A percentile compares a stretch with the other conserved stretches of the same genome.
These are phyloP conservation scores for Clausena lansium DNA, from an alignment of 345 rosid species.

Conservation along the genomic window DNA sequence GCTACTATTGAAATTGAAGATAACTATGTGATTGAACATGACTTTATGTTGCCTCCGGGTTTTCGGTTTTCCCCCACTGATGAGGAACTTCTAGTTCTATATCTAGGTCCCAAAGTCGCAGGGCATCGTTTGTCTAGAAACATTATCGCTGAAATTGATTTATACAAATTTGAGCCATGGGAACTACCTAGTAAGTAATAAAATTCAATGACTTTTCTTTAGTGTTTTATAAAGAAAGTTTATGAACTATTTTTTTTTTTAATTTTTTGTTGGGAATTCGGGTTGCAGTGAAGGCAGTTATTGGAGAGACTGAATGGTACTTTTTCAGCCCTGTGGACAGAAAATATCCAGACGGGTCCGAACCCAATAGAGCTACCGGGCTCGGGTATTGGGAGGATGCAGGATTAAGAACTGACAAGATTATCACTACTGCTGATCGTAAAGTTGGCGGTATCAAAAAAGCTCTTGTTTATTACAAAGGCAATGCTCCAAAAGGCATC, in stretches of 20 bases:
- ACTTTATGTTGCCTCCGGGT: constrained; percentile 89
- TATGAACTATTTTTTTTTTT: neutral
- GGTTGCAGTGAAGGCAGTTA: constrained; percentile 67
- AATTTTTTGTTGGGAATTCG: neutral
- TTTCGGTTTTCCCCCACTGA: constrained; percentile 94
- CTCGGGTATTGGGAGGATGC: constrained; percentile 88
- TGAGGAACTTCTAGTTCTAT: constrained; percentile 88
- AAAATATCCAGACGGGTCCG: constrained; percentile 90
- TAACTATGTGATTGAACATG: neutral
- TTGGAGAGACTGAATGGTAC: constrained; percentile 39
- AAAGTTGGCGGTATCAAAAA: constrained; percentile 93
- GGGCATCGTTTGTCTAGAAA: constrained; percentile 62
- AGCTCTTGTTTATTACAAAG: constrained; percentile 92
- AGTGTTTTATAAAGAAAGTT: neutral
- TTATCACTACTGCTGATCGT: constrained; percentile 64
- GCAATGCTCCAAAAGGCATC: constrained; percentile 88
- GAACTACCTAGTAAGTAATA: constrained; percentile 60
- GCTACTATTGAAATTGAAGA: too few relatives aligned
- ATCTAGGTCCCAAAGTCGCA: constrained; percentile 75
- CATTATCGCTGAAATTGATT: constrained; percentile 81
- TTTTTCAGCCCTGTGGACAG: constrained; percentile 4
- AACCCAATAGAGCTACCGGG: constrained; percentile 90
- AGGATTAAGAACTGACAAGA: constrained; percentile 82
- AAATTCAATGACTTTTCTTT: neutral
- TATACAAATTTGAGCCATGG: constrained; percentile 96